Evolutionary conservation across 192 early-diverging fungal genomes (phyloP).

Genomic region (Haplosporangium gracile): DNA sequence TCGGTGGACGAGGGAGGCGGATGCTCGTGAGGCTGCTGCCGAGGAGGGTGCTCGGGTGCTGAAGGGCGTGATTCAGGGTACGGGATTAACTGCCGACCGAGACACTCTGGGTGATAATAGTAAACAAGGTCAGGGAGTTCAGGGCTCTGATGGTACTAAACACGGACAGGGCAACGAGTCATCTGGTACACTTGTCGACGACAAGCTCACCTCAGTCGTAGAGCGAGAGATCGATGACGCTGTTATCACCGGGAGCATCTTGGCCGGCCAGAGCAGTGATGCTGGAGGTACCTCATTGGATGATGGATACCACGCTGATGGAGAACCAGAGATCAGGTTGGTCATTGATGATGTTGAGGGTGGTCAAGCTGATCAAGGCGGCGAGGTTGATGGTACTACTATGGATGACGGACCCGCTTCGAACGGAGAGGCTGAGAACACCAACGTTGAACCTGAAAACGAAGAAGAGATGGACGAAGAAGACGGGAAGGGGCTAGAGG

Average conservation of each 20-base stretch:
- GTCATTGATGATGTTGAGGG: neutral
- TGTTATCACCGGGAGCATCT: neutral
- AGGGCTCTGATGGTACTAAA: neutral
- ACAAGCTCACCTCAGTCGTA: neutral
- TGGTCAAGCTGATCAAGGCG: no score
- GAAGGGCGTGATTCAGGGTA: neutral
- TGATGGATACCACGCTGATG: neutral
- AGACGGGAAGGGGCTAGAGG: no score
- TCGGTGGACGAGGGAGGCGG: neutral
- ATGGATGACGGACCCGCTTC: neutral
- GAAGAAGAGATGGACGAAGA: neutral
- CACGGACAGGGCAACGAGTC: neutral
- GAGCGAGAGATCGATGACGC: neutral
- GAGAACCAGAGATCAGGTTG: neutral
- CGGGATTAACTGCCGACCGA: no score
- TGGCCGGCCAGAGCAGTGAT: neutral
- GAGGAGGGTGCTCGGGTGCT: neutral
- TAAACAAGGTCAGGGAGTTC: neutral
- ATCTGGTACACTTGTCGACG: neutral
- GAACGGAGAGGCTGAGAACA: neutral
- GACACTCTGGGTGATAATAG: neutral
- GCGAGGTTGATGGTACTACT: no score
- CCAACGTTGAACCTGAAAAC: neutral
- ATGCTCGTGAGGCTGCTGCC: neutral
- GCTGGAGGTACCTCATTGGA: neutral